Evolutionary conservation across 371 early-diverging fungal genomes (phyloP).

Genomic region (Racocetra persica): DNA sequence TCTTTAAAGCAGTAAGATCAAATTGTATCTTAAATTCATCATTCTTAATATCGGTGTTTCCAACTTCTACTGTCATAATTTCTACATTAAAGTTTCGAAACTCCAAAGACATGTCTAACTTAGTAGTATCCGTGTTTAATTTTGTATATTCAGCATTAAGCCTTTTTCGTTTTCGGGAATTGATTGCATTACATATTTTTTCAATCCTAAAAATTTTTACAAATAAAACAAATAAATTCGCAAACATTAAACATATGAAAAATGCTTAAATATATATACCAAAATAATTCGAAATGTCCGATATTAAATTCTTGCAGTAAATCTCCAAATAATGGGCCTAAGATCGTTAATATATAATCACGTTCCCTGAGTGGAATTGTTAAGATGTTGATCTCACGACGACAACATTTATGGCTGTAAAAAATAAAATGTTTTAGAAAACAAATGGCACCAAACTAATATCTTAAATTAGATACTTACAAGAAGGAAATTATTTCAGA

Average conservation of each 20-base stretch:
- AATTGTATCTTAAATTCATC: slow-evolving; percentile 4
- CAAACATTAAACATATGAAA: not conserved
- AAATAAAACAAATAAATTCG: not conserved
- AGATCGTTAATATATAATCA: slow-evolving; percentile 21
- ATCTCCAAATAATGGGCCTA: slow-evolving; percentile 24
- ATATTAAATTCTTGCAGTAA: slow-evolving; percentile 28
- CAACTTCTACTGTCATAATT: slow-evolving; percentile 4
- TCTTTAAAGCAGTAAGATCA: too few species aligned
- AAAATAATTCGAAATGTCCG: slow-evolving; percentile 25
- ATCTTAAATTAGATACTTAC: slow-evolving; percentile 33
- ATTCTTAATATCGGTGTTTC: not conserved
- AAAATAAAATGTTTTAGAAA: slow-evolving; percentile 2
- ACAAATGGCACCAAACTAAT: slow-evolving; percentile 17
- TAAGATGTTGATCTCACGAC: slow-evolving; percentile 12
- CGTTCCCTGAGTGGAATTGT: slow-evolving; percentile 15
- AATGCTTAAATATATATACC: not conserved
- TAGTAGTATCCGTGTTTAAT: not conserved
- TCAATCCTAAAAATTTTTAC: slow-evolving; percentile 20
- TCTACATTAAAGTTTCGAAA: slow-evolving; percentile 2
- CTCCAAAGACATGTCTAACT: not conserved
- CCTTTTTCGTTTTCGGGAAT: not conserved
- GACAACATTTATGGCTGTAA: slow-evolving; percentile 21
- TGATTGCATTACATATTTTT: not conserved
- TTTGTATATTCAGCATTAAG: slow-evolving; percentile 6
- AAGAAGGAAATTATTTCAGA: slow-evolving; percentile 37